These are phyloP conservation scores for Trametopsis cervina DNA, from an alignment of 768 basidiomycete species.

Conservation along the genomic window DNA sequence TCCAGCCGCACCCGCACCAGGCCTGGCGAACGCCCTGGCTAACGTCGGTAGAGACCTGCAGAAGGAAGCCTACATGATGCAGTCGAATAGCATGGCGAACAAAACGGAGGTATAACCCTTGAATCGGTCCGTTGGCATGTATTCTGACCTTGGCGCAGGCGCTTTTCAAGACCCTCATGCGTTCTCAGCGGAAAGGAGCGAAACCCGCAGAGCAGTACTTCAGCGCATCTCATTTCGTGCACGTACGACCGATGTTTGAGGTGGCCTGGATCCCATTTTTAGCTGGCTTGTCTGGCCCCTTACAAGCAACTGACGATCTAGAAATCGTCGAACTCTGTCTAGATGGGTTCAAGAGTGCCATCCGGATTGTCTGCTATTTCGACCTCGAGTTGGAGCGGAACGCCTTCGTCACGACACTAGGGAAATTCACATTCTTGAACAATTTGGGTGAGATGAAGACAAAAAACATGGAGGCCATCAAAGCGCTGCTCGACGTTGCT, in stretches of 20 bases:
- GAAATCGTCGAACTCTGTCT: constrained; percentile 88
- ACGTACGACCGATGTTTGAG: constrained; percentile 98
- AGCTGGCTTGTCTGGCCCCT: constrained; percentile 87
- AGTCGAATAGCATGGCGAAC: constrained; percentile 92
- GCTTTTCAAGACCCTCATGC: constrained; percentile 87
- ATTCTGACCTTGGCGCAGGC: constrained; percentile 42
- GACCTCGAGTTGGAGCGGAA: constrained; percentile 97
- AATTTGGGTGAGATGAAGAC: constrained; percentile 98
- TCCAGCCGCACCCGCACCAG: constrained; percentile 44
- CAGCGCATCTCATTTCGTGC: constrained; percentile 92
- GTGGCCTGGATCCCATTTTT: constrained; percentile 99
- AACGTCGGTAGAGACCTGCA: constrained; percentile 92
- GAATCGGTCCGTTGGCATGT: background rate
- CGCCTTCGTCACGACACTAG: constrained; percentile 93
- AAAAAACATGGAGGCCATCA: constrained; percentile 99
- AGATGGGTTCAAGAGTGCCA: constrained; percentile 96
- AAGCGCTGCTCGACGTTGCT: constrained; percentile 88
- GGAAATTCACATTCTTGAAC: constrained; percentile 95
- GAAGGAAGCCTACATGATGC: constrained; percentile 91
- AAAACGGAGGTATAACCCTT: constrained; percentile 76
- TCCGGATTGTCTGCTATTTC: constrained; percentile 93
- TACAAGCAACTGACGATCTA: constrained; percentile 92
- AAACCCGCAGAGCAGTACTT: constrained; percentile 85
- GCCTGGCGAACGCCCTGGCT: constrained; percentile 75
- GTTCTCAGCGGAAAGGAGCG: constrained; percentile 80